These are phyloP conservation scores for Ogataea thermomethanolica DNA, from an alignment of 805 yeast genomes.

Conservation along the genomic window DNA sequence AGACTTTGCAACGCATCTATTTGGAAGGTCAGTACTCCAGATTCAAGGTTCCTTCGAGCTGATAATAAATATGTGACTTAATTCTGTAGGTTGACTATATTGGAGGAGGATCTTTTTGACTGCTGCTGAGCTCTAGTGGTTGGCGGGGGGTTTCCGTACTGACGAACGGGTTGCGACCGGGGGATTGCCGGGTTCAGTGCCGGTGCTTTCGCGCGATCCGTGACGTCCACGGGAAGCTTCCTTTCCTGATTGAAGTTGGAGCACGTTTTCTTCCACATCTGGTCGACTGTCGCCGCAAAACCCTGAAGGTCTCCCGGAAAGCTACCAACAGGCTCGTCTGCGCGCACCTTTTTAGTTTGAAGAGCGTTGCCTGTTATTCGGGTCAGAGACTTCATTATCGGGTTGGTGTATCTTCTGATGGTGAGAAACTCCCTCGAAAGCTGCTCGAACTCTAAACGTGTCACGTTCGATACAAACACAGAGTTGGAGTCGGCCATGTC, in stretches of 20 bases:
- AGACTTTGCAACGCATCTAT: conserved; percentile 62
- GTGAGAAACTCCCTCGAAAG: conserved; percentile 70
- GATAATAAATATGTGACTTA: conserved; percentile 5
- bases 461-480: conserved; percentile 35
- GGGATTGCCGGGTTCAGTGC: not conserved
- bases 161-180: conserved; percentile 10
- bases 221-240: not conserved
- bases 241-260: conserved; percentile 12
- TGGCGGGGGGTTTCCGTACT: conserved; percentile 20
- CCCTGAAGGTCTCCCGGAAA: conserved; percentile 13
- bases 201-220: conserved; percentile 8
- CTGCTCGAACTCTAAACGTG: conserved; percentile 75
- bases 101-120: conserved; percentile 17
- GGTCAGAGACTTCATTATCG: conserved; percentile 59
- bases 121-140: conserved; percentile 32
- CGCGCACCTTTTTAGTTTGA: conserved; percentile 10
- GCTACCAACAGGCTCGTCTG: not conserved
- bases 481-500: conserved; percentile 42
- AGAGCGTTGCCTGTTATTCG: conserved; percentile 37
- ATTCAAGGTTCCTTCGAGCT: conserved; percentile 44
- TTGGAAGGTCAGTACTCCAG: conserved; percentile 59
- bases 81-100: conserved; percentile 23
- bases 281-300: conserved; percentile 11
- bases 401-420: conserved; percentile 66
- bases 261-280: conserved; percentile 20